A percentile compares a stretch with the other conserved stretches of the same genome.
These are phyloP conservation scores for Sapria himalayana DNA, from an alignment of 345 rosid species.

Conservation along the genomic window DNA sequence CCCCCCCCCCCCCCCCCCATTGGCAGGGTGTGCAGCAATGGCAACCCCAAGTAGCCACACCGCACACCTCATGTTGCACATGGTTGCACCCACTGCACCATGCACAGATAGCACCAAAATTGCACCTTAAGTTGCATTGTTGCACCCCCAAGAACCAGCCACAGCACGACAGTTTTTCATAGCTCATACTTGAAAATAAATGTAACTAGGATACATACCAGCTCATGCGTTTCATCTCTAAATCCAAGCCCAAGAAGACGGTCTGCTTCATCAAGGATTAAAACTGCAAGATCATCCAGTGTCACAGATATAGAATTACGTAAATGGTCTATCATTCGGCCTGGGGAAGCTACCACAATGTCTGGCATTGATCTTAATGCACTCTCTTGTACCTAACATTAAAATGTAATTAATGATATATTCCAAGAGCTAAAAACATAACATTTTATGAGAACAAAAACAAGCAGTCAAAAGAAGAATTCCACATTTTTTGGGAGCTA, in stretches of 20 bases:
- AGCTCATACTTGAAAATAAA: too few species aligned
- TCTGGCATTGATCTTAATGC: constrained; percentile 88
- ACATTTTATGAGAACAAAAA: constrained; percentile 1
- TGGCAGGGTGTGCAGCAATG: too few species aligned
- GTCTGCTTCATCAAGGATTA: constrained; percentile 94
- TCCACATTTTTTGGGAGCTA: too few species aligned
- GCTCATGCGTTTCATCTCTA: constrained; percentile 77
- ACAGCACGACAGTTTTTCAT: too few species aligned
- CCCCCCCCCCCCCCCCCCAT: too few species aligned
- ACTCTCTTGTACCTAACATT: constrained; percentile 57
- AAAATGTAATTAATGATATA: constrained; percentile 4
- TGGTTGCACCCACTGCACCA: too few species aligned
- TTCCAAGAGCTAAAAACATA: neutral
- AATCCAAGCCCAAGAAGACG: constrained; percentile 93
- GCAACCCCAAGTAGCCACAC: too few species aligned
- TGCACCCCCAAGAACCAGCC: too few species aligned
- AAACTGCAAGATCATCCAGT: constrained; percentile 78
- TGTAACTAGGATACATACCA: too few species aligned
- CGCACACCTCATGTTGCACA: too few species aligned
- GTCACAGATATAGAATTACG: constrained; percentile 87
- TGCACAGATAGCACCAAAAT: too few species aligned
- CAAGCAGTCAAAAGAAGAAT: neutral
- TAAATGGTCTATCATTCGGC: constrained; percentile 93
- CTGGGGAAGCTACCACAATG: constrained; percentile 94
- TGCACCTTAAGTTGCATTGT: too few species aligned